Percentiles rank a stretch among this genome's conserved stretches.
Conservation (phyloP, 179 eudicot species). For the Pouteria campechiana region DNA sequence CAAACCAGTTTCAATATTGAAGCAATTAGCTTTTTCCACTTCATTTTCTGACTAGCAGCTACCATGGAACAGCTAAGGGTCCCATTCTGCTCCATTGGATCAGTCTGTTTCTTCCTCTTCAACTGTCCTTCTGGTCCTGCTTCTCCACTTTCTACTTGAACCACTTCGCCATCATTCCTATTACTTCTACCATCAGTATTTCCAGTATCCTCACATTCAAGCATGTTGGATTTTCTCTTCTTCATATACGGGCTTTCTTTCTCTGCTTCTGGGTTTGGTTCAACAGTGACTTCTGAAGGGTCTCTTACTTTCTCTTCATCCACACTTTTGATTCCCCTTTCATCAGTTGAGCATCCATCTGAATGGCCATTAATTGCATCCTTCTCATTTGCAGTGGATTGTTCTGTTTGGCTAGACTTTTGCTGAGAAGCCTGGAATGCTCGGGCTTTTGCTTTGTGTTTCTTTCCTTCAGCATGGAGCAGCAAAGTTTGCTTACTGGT, state of each 20-base stretch:
- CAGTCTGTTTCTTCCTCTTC: slow-evolving; percentile 38
- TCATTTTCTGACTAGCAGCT: slow-evolving; percentile 30
- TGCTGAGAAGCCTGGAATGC: slow-evolving; percentile 65
- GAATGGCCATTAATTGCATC: no score
- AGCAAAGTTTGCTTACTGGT: slow-evolving; percentile 85
- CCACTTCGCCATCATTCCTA: slow-evolving; percentile 22
- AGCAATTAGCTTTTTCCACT: slow-evolving; percentile 84
- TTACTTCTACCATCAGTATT: slow-evolving; percentile 8
- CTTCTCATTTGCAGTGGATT: slow-evolving; percentile 15
- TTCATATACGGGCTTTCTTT: slow-evolving; percentile 24
- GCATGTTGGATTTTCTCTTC: slow-evolving; percentile 42
- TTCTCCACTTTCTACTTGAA: slow-evolving; percentile 17
- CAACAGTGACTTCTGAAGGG: slow-evolving; percentile 12
- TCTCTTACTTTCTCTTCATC: slow-evolving; percentile 17
- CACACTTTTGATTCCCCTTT: slow-evolving; percentile 6
- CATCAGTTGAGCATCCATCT: slow-evolving; percentile 18
- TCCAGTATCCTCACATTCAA: slow-evolving; percentile 19
- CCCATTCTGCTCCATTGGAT: slow-evolving; percentile 12
- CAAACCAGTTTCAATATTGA: slow-evolving; percentile 61
- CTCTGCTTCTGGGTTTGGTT: slow-evolving; percentile 15
- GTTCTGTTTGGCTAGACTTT: slow-evolving; percentile 34
- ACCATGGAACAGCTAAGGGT: slow-evolving; percentile 10
- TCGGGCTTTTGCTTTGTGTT: slow-evolving; percentile 80
- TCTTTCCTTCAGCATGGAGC: slow-evolving; percentile 85
- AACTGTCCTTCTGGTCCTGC: slow-evolving; percentile 11